These are phyloP conservation scores for Pythium apleroticum DNA, from an alignment of 352 stramenopile genomes.

Conservation along the genomic window DNA sequence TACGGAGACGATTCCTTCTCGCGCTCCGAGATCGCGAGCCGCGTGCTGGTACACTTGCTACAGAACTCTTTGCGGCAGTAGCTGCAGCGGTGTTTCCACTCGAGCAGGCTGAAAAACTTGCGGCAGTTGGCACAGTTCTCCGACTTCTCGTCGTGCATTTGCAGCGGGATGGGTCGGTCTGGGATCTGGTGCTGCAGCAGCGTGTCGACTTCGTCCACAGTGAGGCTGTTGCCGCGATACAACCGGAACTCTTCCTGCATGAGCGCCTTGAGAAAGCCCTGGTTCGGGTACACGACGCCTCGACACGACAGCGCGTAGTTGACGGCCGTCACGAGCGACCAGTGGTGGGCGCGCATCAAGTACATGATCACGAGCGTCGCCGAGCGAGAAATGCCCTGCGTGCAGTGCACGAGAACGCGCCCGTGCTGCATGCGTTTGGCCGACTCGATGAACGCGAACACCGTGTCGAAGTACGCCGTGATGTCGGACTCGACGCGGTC, in stretches of 20 bases:
- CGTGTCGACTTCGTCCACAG: constrained; percentile 64
- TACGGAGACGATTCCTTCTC: constrained; percentile 45
- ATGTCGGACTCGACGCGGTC: constrained; percentile 75
- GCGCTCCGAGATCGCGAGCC: constrained; percentile 58
- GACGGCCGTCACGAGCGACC: constrained; percentile 79
- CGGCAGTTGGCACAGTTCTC: constrained; percentile 70
- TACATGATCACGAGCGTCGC: constrained; percentile 87
- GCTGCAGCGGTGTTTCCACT: constrained; percentile 86
- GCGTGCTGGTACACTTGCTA: constrained; percentile 81
- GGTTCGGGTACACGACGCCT: constrained; percentile 81
- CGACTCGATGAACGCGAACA: constrained; percentile 76
- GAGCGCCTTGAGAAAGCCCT: constrained; percentile 73
- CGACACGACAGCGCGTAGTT: constrained; percentile 80
- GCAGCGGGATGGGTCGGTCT: constrained; percentile 69
- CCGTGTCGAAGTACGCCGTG: constrained; percentile 60
- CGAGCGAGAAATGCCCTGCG: constrained; percentile 82
- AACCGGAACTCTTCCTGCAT: constrained; percentile 78
- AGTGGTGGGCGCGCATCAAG: constrained; percentile 81
- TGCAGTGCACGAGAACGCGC: constrained; percentile 82
- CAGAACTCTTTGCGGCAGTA: constrained; percentile 81
- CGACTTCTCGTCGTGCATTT: constrained; percentile 57
- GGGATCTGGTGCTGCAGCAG: constrained; percentile 73
- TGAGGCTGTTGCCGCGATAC: constrained; percentile 79
- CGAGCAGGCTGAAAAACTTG: constrained; percentile 76
- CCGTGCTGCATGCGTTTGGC: constrained; percentile 75